Conservation (phyloP, 139 green algal genomes). For the Asterochloris erici region DNA sequence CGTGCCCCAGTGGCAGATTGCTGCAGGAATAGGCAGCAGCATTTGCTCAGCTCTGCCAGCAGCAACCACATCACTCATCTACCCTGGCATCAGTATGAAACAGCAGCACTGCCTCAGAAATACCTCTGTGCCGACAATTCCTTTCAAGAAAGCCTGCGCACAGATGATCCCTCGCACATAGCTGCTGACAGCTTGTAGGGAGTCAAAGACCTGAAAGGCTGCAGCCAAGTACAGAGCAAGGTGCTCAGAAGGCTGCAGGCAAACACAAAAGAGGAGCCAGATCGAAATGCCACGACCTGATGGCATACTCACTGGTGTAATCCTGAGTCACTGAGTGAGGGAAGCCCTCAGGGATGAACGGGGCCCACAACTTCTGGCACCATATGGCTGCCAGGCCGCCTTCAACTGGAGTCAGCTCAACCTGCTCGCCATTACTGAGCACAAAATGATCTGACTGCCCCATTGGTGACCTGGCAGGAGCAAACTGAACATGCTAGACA, state of each 20-base stretch:
- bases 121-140: conserved; percentile 60
- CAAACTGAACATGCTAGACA: too few relatives aligned
- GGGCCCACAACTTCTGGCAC: too few relatives aligned
- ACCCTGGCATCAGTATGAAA: neutral
- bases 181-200: conserved; percentile 60
- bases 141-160: conserved; percentile 60
- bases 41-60: neutral
- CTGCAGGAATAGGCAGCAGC: neutral
- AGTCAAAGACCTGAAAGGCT: conserved; percentile 45
- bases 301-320: conserved; percentile 39
- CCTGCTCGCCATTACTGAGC: too few relatives aligned
- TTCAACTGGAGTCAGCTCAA: too few relatives aligned
- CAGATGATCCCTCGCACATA: conserved; percentile 78
- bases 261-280: neutral
- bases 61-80: neutral
- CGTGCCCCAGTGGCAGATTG: neutral
- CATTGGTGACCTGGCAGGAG: too few relatives aligned
- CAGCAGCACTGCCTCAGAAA: neutral
- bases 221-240: neutral
- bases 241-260: neutral
- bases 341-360: conserved; percentile 58
- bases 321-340: conserved; percentile 47
- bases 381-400: too few relatives aligned
- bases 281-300: neutral
- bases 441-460: too few relatives aligned